Conservation (phyloP, 768 basidiomycete genomes). For the Mycena latifolia region DNA sequence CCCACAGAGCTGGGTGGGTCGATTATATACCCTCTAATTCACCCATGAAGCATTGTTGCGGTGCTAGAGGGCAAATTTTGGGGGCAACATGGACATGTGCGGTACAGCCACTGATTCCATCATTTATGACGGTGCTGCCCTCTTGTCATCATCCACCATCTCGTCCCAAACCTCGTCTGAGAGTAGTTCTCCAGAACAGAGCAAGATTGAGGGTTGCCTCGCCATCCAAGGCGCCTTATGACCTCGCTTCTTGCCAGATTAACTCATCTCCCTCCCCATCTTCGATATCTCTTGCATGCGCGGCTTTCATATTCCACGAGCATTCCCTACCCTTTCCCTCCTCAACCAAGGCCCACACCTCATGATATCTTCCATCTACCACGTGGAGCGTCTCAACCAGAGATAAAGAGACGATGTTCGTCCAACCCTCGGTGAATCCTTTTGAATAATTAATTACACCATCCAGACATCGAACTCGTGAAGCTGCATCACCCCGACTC, state of each 20-base stretch:
- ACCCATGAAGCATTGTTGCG: no score
- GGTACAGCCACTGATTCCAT: no score
- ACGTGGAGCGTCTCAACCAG: constrained; percentile 54
- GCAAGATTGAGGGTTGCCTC: no score
- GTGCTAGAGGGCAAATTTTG: no score
- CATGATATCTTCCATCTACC: constrained; percentile 65
- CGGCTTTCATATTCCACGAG: constrained; percentile 28
- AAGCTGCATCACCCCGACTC: constrained; percentile 66
- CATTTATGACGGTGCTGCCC: no score
- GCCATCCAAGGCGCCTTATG: no score
- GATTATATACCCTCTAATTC: no score
- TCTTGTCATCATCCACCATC: no score
- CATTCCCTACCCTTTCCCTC: constrained; percentile 53
- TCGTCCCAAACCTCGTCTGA: no score
- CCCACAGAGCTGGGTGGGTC: no score
- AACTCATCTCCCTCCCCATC: constrained; percentile 18
- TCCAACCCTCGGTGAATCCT: neutral
- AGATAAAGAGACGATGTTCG: constrained; percentile 64
- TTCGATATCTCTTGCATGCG: constrained; percentile 24
- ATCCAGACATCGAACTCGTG: constrained; percentile 66
- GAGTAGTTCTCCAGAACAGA: no score
- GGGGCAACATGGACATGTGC: no score
- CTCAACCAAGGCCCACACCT: constrained; percentile 54
- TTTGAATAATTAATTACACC: neutral
- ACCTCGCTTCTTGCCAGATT: neutral